Percentiles rank a stretch among this genome's conserved stretches.
Evolutionary conservation across 1,284 basidiomycete species (phyloP).

Genomic region (Ganoderma resinaceum): DNA sequence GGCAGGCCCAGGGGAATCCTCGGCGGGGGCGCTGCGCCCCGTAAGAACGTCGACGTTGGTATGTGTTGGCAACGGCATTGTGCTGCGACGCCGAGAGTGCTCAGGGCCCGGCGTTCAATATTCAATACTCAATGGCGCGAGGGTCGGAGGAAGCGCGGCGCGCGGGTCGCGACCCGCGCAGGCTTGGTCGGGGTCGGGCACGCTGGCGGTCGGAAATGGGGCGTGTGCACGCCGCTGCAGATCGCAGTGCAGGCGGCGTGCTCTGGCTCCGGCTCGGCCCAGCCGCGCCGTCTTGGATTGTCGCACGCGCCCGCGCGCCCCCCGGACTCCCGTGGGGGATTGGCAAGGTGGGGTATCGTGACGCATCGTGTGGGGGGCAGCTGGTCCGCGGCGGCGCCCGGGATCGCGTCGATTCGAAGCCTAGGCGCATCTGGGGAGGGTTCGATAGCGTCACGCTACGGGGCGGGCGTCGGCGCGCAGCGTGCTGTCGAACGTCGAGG

Average conservation of each 20-base stretch:
- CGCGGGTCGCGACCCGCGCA: neutral
- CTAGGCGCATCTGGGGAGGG: constrained; percentile 3
- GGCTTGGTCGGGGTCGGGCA: too few relatives aligned
- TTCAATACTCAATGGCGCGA: neutral
- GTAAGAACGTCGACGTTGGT: neutral
- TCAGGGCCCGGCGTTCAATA: neutral
- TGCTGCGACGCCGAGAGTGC: neutral
- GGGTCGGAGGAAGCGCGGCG: neutral
- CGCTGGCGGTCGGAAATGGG: neutral
- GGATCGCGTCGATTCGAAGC: neutral
- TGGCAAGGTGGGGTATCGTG: neutral
- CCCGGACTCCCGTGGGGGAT: neutral
- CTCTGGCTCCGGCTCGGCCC: neutral
- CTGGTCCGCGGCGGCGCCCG: neutral
- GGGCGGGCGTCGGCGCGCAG: neutral
- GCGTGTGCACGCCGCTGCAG: constrained; percentile 1
- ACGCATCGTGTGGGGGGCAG: too few relatives aligned
- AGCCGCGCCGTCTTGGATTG: neutral
- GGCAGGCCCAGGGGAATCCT: constrained; percentile 8
- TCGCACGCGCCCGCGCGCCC: neutral
- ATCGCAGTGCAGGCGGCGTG: neutral
- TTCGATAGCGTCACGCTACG: neutral
- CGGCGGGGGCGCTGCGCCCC: constrained; percentile 4
- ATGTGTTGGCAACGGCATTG: neutral
- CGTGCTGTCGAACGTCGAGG: neutral